These are phyloP conservation scores for Petunia axillaris DNA, from an alignment of 257 asterid genomes.

Conservation along the genomic window DNA sequence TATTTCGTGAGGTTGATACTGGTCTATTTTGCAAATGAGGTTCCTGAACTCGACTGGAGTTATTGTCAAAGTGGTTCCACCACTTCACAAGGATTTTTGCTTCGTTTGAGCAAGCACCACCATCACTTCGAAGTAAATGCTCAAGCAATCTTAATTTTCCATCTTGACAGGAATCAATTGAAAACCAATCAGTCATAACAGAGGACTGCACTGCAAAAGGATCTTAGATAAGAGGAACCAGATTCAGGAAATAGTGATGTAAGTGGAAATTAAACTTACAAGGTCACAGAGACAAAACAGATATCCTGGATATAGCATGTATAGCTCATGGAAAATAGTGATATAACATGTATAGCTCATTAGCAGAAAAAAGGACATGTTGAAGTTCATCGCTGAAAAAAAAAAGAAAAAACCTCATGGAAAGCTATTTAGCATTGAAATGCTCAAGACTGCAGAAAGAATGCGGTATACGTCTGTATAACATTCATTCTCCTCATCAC, in stretches of 20 bases:
- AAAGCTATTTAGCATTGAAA: neutral
- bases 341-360: neutral
- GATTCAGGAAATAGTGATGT: conserved; percentile 5
- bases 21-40: too few species aligned
- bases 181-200: too few species aligned
- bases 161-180: too few species aligned
- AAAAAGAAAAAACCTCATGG: conserved; percentile 2
- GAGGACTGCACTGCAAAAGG: too few species aligned
- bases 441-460: neutral
- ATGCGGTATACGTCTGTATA: neutral
- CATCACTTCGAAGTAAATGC: too few species aligned
- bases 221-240: neutral
- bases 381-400: conserved; percentile 18
- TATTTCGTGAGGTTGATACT: too few species aligned
- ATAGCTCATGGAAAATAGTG: neutral
- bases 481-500: neutral
- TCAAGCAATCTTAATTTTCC: too few species aligned
- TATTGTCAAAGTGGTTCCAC: too few species aligned
- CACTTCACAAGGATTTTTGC: too few species aligned
- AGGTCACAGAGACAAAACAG: neutral
- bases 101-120: too few species aligned
- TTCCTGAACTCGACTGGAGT: too few species aligned
- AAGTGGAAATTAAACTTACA: neutral
- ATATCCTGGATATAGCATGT: neutral
- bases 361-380: neutral